phyloP scores from a whole-genome alignment of 2,329 filamentous ascomycete genomes.

The Dactylellina cionopaga region DNA sequence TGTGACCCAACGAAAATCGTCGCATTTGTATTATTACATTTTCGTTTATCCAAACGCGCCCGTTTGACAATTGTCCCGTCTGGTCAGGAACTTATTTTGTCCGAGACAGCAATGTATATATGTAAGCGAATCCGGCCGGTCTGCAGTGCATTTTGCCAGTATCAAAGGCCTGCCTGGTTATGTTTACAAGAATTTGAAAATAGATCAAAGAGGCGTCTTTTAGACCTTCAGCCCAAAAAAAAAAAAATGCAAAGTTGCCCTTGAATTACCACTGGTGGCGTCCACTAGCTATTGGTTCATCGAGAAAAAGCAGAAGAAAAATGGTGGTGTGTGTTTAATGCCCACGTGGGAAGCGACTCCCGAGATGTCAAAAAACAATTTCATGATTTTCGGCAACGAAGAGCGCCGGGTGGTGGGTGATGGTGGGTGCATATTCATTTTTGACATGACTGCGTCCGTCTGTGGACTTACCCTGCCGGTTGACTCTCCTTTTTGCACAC shows the following conservation, averaged over 20 bases:
- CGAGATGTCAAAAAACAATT: conserved; percentile 32
- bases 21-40: no score
- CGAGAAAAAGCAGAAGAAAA: background rate
- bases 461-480: background rate
- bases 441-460: background rate
- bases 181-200: no score
- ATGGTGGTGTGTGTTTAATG: conserved; percentile 19
- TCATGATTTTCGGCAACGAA: background rate
- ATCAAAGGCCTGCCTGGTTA: no score
- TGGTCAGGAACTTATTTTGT: no score
- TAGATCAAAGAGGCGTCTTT: conserved; percentile 7
- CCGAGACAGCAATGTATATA: no score
- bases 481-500: conserved; percentile 1
- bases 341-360: conserved; percentile 51
- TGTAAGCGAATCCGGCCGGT: no score
- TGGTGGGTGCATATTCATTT: background rate
- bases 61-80: no score
- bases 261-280: conserved; percentile 8
- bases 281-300: background rate
- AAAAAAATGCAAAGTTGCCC: background rate
- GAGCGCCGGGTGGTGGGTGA: no score
- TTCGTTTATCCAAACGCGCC: no score
- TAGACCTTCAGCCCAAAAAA: background rate
- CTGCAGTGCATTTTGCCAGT: no score
- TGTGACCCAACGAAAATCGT: no score